Percentiles rank a stretch among this genome's conserved stretches.
phyloP scores from a whole-genome alignment of 495 filamentous ascomycete species.

The Trichoderma parareesei region DNA sequence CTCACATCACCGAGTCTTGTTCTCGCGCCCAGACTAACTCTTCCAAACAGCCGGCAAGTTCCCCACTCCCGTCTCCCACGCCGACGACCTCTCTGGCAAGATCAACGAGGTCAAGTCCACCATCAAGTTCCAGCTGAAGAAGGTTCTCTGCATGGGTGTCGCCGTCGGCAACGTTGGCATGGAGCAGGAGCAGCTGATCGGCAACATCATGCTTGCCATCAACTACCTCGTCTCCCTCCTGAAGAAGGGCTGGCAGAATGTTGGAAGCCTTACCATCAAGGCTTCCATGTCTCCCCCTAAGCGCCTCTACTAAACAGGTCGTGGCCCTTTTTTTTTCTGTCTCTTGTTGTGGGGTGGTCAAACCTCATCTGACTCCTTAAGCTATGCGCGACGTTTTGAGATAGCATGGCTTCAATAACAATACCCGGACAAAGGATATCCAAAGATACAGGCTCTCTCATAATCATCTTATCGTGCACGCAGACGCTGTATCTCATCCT shows the following conservation, averaged over 20 bases:
- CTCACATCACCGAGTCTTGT: background rate
- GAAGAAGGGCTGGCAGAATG: constrained; percentile 99
- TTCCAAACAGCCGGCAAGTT: constrained; percentile 80
- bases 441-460: too few relatives aligned
- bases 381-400: background rate
- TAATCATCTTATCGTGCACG: too few relatives aligned
- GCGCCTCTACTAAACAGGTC: constrained; percentile 70
- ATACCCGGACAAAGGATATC: too few relatives aligned
- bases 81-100: constrained; percentile 85
- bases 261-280: constrained; percentile 98
- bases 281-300: constrained; percentile 97
- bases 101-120: constrained; percentile 98
- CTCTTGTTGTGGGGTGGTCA: background rate
- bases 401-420: constrained; percentile 5
- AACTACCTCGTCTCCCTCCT: constrained; percentile 98
- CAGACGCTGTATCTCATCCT: too few relatives aligned
- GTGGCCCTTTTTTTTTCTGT: background rate
- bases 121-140: constrained; percentile 99
- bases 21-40: constrained; percentile 4
- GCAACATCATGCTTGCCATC: constrained; percentile 94
- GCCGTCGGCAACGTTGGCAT: constrained; percentile 97
- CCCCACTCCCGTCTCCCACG: constrained; percentile 93
- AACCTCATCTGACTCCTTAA: background rate
- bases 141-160: constrained; percentile 98
- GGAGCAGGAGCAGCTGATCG: constrained; percentile 89